Conservation (phyloP, 768 basidiomycete genomes). For the Lactifluus volemus region DNA sequence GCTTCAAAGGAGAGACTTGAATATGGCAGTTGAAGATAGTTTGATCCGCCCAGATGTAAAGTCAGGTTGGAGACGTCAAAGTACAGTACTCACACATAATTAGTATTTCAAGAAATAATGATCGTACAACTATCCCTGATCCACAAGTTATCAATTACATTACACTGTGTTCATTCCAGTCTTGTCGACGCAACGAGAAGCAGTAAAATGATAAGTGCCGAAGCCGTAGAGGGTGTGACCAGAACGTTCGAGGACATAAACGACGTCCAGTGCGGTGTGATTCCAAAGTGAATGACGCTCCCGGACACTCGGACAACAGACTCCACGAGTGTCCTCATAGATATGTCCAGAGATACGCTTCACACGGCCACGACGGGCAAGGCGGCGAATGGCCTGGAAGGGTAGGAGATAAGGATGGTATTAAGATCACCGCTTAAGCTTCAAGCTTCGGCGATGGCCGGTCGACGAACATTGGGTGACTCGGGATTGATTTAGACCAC, state of each 20-base stretch:
- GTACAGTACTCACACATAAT: not conserved
- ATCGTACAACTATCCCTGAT: not conserved
- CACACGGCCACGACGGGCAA: constrained; percentile 58
- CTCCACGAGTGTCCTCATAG: constrained; percentile 61
- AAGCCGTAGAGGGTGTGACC: constrained; percentile 53
- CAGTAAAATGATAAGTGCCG: constrained; percentile 28
- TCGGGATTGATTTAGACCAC: not conserved
- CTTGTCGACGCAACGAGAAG: not conserved
- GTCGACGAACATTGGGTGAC: not conserved
- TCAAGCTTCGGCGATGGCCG: constrained; percentile 5
- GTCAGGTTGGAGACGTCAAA: not conserved
- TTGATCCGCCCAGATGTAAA: not conserved
- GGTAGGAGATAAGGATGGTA: not conserved
- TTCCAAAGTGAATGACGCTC: not conserved
- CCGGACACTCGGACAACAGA: constrained; percentile 16
- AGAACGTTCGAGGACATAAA: constrained; percentile 53
- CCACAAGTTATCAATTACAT: not conserved
- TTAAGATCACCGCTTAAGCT: no score
- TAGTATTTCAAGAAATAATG: not conserved
- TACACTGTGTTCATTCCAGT: not conserved
- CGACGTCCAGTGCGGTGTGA: constrained; percentile 49
- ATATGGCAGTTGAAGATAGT: not conserved
- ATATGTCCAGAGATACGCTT: constrained; percentile 53
- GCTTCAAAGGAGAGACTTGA: constrained; percentile 34
- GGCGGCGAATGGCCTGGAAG: constrained; percentile 38